Conservation (phyloP, 768 basidiomycete genomes). For the Lactifluus subvellereus region DNA sequence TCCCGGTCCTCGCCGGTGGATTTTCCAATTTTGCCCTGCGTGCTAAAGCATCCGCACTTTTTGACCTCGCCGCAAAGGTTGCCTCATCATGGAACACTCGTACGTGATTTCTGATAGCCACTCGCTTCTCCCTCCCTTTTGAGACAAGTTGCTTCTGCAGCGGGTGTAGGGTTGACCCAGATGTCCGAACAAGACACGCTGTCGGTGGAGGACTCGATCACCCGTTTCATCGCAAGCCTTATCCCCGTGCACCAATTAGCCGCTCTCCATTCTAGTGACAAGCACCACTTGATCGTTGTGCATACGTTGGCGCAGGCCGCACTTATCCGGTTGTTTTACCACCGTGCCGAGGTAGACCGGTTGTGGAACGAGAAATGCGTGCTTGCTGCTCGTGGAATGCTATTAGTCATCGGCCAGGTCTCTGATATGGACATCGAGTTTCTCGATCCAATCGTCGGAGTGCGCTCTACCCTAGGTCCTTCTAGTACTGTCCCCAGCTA, state of each 20-base stretch:
- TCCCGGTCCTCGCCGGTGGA: slow-evolving; percentile 42
- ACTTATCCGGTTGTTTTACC: slow-evolving; percentile 58
- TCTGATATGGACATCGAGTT: slow-evolving; percentile 59
- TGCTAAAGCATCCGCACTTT: slow-evolving; percentile 71
- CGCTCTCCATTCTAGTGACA: slow-evolving; percentile 49
- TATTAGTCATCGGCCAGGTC: slow-evolving; percentile 56
- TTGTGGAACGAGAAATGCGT: slow-evolving; percentile 62
- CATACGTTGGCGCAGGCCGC: slow-evolving; percentile 66
- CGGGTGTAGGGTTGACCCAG: slow-evolving; percentile 37
- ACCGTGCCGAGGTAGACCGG: slow-evolving; percentile 41
- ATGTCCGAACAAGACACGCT: slow-evolving; percentile 54
- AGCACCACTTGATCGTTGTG: slow-evolving; percentile 49
- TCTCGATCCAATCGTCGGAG: slow-evolving; percentile 74
- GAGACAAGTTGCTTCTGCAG: slow-evolving; percentile 7
- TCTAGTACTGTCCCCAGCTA: background rate
- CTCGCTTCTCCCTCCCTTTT: slow-evolving; percentile 6
- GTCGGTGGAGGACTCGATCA: slow-evolving; percentile 56
- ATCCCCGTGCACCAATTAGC: slow-evolving; percentile 62
- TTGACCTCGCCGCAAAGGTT: slow-evolving; percentile 59
- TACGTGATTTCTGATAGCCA: slow-evolving; percentile 31
- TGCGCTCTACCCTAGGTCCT: slow-evolving; percentile 34
- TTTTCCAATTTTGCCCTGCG: slow-evolving; percentile 62
- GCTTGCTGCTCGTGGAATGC: slow-evolving; percentile 54
- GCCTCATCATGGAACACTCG: slow-evolving; percentile 57
- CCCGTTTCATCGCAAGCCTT: slow-evolving; percentile 56